Conservation (phyloP, 2,329 filamentous ascomycete genomes). For the Nigrospora oryzae region DNA sequence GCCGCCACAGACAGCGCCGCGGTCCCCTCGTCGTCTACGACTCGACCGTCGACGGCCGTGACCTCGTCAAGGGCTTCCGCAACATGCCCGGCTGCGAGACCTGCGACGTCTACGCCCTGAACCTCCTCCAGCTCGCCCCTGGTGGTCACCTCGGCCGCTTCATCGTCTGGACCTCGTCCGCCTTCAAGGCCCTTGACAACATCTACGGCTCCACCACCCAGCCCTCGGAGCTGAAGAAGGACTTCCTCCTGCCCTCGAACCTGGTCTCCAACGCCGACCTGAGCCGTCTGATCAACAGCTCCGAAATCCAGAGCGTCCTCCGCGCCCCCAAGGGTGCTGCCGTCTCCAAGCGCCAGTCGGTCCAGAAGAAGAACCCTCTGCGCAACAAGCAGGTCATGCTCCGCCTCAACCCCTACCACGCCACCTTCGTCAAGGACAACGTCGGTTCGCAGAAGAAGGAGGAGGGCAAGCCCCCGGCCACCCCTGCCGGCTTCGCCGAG, state of each 20-base stretch:
- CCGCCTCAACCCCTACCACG: constrained; percentile 96
- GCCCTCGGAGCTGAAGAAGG: constrained; percentile 91
- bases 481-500: constrained; percentile 18
- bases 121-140: constrained; percentile 98
- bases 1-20: constrained; percentile 94
- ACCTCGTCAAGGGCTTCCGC: constrained; percentile 90
- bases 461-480: constrained; percentile 47
- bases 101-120: constrained; percentile 83
- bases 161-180: constrained; percentile 96
- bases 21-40: constrained; percentile 97
- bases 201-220: constrained; percentile 92
- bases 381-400: constrained; percentile 98
- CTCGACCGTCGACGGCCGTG: constrained; percentile 89
- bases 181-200: constrained; percentile 92
- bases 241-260: constrained; percentile 94
- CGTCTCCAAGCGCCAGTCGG: constrained; percentile 77
- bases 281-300: constrained; percentile 96
- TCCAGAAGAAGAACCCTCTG: constrained; percentile 99
- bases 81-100: constrained; percentile 99
- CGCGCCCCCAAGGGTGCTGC: constrained; percentile 84
- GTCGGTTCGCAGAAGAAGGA: constrained; percentile 63
- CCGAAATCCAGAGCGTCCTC: constrained; percentile 94
- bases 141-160: constrained; percentile 98
- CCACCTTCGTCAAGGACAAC: constrained; percentile 80
- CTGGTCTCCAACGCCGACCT: constrained; percentile 91